Base-by-base conservation (phyloP, 2,329 filamentous ascomycete species). In the Fragosphaeria purpurea region DNA sequence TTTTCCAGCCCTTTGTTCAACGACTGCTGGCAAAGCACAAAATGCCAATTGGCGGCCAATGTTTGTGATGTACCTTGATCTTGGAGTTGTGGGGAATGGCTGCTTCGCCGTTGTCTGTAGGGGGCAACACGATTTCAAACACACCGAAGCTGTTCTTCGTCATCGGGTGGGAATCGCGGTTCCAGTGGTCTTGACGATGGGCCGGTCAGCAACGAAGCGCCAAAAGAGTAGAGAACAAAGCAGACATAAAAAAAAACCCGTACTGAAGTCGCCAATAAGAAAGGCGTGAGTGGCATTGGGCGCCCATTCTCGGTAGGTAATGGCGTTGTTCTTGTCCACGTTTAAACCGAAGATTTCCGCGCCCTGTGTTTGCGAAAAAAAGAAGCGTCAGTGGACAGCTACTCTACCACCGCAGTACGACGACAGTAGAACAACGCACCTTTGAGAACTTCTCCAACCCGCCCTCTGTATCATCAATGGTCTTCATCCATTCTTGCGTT, bases 281-380 rank as follows among this genome's bases (percentile, higher is more conserved):
- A 83, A 89, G 46, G 93, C 93, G 62, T 86, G 76, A 41, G 80
- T 74, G 49, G 89, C 91, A 72, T 89, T 94, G 32, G 93, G 90
- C 1, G 93, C 93, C 93, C 93, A 98, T 76, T 98, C 93, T 59
- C 88, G 80, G 68, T 98, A 98, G 52, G 77, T 74, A 58, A 98
- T 88, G 66, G 90, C 89, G 65, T 88, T 88, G 61, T 95, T 82
- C 49, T 80, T 72, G 63, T 84, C 77, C 53, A 93, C 83, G 58
- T 87, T 88, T 68, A 98, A 80, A 50, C 93, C 93, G 63, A 86
- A 95, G 55, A 77, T 83, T 63, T 97, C 88, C 55, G 81, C 85
- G 43, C 93, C 91, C 88, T 94, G 57, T 13, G 49, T 22, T 22
- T 3, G 22, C 22, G 46, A 41, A 5, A 41, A 39, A 46, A 55